Evolutionary conservation across 352 stramenopile species (phyloP).

Genomic region (Globisporangium echinulatum): DNA sequence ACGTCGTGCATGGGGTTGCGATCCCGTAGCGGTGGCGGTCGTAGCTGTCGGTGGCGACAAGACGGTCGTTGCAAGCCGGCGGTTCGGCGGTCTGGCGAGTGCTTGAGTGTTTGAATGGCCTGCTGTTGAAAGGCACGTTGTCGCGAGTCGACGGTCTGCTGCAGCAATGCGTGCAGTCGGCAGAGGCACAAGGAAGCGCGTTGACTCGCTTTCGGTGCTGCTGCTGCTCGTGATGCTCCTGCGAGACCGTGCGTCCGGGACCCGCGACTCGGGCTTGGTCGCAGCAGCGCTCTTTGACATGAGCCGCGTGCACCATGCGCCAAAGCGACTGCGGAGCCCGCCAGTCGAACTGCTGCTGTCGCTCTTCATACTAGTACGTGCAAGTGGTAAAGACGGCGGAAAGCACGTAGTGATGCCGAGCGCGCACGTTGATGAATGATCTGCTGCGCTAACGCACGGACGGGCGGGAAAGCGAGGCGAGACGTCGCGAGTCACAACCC

Average conservation of each 20-base stretch:
- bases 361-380: background rate
- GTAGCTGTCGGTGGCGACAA: background rate
- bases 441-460: background rate
- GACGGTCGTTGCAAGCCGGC: background rate
- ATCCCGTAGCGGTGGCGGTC: background rate
- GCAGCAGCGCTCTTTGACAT: background rate
- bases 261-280: conserved; percentile 12
- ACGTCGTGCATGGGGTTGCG: background rate
- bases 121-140: too few relatives aligned
- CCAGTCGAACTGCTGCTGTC: background rate
- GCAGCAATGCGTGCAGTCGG: background rate
- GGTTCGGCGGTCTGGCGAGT: background rate
- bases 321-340: conserved; percentile 4
- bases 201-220: background rate
- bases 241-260: background rate
- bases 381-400: background rate
- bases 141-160: background rate
- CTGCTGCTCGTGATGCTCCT: conserved; percentile 1
- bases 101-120: too few relatives aligned
- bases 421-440: background rate
- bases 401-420: background rate
- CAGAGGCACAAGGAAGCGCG: background rate
- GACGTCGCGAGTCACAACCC: background rate
- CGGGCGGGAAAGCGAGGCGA: background rate
- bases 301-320: conserved; percentile 10